These are phyloP conservation scores for Claviceps africana DNA, from an alignment of 2,329 filamentous ascomycete species.

Conservation along the genomic window DNA sequence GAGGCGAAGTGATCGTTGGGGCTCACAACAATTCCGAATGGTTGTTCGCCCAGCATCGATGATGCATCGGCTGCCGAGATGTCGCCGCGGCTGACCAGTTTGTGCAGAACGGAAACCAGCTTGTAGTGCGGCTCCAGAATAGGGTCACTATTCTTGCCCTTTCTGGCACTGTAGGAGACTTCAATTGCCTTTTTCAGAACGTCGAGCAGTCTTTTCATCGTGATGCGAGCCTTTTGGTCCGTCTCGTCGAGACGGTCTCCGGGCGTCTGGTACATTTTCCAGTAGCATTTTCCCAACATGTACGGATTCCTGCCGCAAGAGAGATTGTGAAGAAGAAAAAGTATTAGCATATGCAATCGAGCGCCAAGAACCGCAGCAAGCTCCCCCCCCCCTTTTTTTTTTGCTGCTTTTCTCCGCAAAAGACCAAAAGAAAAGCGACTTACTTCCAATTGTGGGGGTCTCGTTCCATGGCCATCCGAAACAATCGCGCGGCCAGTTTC, in stretches of 20 bases:
- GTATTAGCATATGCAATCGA: neutral
- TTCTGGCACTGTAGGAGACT: conserved; percentile 36
- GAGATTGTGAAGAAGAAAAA: neutral
- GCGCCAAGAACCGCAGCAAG: neutral
- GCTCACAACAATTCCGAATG: conserved; percentile 28
- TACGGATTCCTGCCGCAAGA: conserved; percentile 32
- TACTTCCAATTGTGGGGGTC: conserved; percentile 44
- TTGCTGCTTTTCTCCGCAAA: too few relatives aligned
- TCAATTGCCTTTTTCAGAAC: conserved; percentile 37
- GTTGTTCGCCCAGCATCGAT: conserved; percentile 40
- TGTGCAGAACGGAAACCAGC: conserved; percentile 67
- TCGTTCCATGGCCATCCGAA: conserved; percentile 39
- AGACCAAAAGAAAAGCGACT: conserved; percentile 12
- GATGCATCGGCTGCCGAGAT: conserved; percentile 34
- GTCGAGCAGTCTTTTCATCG: conserved; percentile 27
- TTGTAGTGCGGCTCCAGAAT: conserved; percentile 90
- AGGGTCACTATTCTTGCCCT: conserved; percentile 52
- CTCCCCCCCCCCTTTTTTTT: neutral
- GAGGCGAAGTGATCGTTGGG: conserved; percentile 21
- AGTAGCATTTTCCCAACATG: conserved; percentile 48
- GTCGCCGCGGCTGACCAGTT: conserved; percentile 50
- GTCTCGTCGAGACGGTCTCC: conserved; percentile 28
- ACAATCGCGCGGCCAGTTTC: conserved; percentile 44
- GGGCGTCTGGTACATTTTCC: conserved; percentile 47
- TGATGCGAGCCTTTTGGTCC: conserved; percentile 22